phyloP scores from a whole-genome alignment of 2,329 filamentous ascomycete species.

The Gnomoniopsis smithogilvyi region DNA sequence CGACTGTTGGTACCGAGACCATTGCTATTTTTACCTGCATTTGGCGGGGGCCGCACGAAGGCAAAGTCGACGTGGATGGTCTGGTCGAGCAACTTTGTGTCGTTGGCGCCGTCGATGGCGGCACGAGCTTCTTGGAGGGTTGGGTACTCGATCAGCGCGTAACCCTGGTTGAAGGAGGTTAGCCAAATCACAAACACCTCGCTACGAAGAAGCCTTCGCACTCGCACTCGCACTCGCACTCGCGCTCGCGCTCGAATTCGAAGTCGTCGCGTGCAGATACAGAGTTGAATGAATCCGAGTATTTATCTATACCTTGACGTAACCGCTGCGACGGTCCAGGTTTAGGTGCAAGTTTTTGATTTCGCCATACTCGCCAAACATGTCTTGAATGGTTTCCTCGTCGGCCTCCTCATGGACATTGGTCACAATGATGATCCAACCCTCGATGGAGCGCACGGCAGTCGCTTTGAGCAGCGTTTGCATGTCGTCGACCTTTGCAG shows the following conservation, averaged over 20 bases:
- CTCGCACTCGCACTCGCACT: no score
- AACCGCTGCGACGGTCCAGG: slow-evolving; percentile 76
- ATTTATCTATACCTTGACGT: slow-evolving; percentile 66
- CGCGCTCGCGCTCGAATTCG: no score
- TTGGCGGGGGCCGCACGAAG: slow-evolving; percentile 75
- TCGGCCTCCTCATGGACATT: slow-evolving; percentile 86
- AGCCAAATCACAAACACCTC: no score
- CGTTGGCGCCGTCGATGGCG: slow-evolving; percentile 78
- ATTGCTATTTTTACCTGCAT: slow-evolving; percentile 41
- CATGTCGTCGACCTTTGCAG: slow-evolving; percentile 59
- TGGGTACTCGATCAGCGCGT: slow-evolving; percentile 80
- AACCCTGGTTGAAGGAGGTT: slow-evolving; percentile 53
- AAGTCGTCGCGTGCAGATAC: not conserved
- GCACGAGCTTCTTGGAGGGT: slow-evolving; percentile 75
- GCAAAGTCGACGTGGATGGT: slow-evolving; percentile 80
- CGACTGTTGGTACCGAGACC: slow-evolving; percentile 37
- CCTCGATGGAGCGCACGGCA: slow-evolving; percentile 82
- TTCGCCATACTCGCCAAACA: slow-evolving; percentile 80
- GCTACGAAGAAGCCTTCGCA: not conserved
- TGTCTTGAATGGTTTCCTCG: slow-evolving; percentile 77
- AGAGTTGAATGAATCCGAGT: not conserved
- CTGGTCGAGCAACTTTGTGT: slow-evolving; percentile 76
- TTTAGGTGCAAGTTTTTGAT: slow-evolving; percentile 87
- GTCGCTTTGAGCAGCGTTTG: slow-evolving; percentile 71
- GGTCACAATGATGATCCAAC: slow-evolving; percentile 84